Evolutionary conservation across 371 early-diverging fungal species (phyloP), one percentile per base, ranked within the genome.

Genomic region (Parasitella parasitica): DNA sequence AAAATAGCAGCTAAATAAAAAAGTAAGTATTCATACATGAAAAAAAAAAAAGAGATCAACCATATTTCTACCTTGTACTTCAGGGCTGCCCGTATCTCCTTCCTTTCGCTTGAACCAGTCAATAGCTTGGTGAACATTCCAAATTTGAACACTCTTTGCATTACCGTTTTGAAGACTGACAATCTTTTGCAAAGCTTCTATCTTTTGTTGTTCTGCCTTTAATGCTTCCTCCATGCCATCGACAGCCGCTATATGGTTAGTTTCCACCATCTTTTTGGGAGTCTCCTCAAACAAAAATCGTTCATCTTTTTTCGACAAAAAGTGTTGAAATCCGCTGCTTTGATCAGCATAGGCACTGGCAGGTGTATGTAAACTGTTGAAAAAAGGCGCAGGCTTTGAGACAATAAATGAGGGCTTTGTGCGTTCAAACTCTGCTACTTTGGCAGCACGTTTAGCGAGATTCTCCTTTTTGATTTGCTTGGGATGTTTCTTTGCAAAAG

Each of bases 31-130:
- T 15, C 41, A n/a, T 50, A 35, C 18, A 16, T 16, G 9, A 39
- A 6, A 6, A 11, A n/a, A n/a, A n/a, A n/a, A n/a, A n/a, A n/a
- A n/a, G n/a, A n/a, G n/a, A n/a, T n/a, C n/a, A 36, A 15, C 22
- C 26, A 18, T 49, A 6, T 39, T 51, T 66, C 55, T 82, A 93
- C 94, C 93, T 86, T 97, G 97, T 26, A 95, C 97, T 77, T 94
- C 95, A 13, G 96, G 86, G 63, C 92, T 93, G 20, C 97, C 97
- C 4, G 96, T 93, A 74, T 97, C 97, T 15, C 85, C 86, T 38
- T 86, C 86, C 37, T 76, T 77, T 61, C 89, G 75, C 37, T 89
- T 89, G 78, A 96, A 96, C 70, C 89, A 75, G 53, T 91, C 89
- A 24, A 94, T 76, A 5, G 92, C 88, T 54, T 86, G 76, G 63